These are phyloP conservation scores for Alternaria conjuncta DNA, from an alignment of 2,329 filamentous ascomycete genomes.

Conservation along the genomic window DNA sequence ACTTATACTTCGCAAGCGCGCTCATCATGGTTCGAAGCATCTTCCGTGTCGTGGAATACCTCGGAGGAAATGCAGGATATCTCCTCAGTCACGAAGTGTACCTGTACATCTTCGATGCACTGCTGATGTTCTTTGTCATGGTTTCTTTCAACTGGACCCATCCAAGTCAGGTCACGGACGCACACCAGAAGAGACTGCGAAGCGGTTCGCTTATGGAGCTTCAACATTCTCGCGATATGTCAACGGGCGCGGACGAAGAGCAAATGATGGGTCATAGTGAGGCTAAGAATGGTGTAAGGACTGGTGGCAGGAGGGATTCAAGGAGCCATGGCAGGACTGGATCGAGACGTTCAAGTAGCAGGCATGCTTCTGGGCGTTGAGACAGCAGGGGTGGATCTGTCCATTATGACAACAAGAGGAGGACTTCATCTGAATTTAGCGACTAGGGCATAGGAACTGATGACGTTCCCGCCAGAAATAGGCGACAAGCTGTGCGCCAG, in stretches of 20 bases:
- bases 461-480: background rate
- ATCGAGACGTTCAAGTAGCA: background rate
- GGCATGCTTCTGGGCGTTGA: background rate
- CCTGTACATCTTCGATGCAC: conserved; percentile 55
- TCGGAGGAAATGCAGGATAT: conserved; percentile 53
- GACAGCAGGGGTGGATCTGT: background rate
- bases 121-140: conserved; percentile 54
- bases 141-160: conserved; percentile 47
- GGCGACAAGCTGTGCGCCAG: background rate
- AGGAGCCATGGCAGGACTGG: background rate
- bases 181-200: conserved; percentile 15
- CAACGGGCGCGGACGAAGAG: conserved; percentile 3
- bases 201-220: conserved; percentile 8
- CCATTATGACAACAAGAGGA: background rate
- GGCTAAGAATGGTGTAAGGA: background rate
- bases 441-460: background rate
- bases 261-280: background rate
- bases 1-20: conserved; percentile 52
- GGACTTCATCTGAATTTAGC: background rate
- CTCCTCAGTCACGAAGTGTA: conserved; percentile 53
- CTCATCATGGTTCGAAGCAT: conserved; percentile 59
- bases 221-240: conserved; percentile 3
- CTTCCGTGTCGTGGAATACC: conserved; percentile 58
- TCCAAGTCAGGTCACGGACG: conserved; percentile 39
- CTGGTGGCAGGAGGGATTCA: background rate